Percentiles rank a stretch among this genome's conserved stretches.
Conservation (phyloP, 306 rosid species). For the Albizia julibrissin region DNA sequence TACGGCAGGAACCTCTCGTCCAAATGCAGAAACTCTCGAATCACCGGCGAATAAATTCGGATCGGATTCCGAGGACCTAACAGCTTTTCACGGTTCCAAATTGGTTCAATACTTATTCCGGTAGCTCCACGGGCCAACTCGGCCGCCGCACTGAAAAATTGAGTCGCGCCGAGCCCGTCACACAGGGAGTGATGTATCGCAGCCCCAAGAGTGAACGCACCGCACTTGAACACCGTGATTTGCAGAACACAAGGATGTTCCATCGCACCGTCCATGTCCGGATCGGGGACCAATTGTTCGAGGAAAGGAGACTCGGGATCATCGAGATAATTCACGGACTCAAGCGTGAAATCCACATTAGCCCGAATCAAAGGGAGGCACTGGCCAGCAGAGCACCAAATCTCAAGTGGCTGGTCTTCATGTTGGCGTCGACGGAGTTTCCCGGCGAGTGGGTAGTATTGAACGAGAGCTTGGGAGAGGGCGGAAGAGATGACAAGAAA, state of each 20-base stretch:
- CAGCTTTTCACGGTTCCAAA: conserved; percentile 59
- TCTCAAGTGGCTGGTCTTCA: conserved; percentile 49
- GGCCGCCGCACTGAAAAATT: conserved; percentile 70
- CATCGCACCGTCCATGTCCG: conserved; percentile 47
- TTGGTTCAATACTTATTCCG: conserved; percentile 38
- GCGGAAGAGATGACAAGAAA: conserved; percentile 60
- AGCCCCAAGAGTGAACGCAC: conserved; percentile 78
- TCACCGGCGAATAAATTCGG: conserved; percentile 41
- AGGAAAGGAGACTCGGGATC: conserved; percentile 45
- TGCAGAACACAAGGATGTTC: conserved; percentile 66
- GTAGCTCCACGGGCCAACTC: conserved; percentile 75
- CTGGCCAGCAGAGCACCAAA: conserved; percentile 55
- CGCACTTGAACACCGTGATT: conserved; percentile 69
- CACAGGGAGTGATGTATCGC: conserved; percentile 70
- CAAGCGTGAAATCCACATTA: conserved; percentile 54
- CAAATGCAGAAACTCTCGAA: conserved; percentile 55
- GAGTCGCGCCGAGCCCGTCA: conserved; percentile 78
- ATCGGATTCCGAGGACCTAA: conserved; percentile 60
- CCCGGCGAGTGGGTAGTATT: conserved; percentile 77
- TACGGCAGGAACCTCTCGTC: conserved; percentile 52
- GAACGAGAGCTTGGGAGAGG: conserved; percentile 60
- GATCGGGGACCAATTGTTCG: conserved; percentile 72
- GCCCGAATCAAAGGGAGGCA: conserved; percentile 65
- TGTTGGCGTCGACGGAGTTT: conserved; percentile 46
- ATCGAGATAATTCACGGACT: conserved; percentile 54